These are phyloP conservation scores for Pseudopyrenochaeta lycopersici DNA, from an alignment of 2,329 filamentous ascomycete species.

Conservation along the genomic window DNA sequence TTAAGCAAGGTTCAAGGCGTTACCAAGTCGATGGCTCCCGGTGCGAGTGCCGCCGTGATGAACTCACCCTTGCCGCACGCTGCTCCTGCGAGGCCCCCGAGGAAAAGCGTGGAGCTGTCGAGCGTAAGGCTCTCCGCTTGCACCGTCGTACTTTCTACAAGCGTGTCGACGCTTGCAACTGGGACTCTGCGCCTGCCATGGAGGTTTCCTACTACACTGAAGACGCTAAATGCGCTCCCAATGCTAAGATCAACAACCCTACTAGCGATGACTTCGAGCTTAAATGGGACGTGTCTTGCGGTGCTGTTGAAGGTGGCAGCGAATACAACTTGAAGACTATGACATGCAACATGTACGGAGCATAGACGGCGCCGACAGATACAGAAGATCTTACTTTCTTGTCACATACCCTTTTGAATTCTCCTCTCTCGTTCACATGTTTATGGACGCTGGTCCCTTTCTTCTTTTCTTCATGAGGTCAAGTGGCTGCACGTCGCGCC, in stretches of 20 bases:
- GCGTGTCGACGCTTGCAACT: slow-evolving; percentile 45
- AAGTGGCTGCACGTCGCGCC: slow-evolving; percentile 17
- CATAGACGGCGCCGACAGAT: not conserved
- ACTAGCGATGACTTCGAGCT: slow-evolving; percentile 49
- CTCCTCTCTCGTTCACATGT: slow-evolving; percentile 15
- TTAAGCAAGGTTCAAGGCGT: slow-evolving; percentile 19
- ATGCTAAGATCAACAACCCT: slow-evolving; percentile 33
- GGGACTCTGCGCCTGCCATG: slow-evolving; percentile 52
- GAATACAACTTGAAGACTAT: slow-evolving; percentile 55
- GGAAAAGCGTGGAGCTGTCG: slow-evolving; percentile 34
- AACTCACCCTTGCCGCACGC: slow-evolving; percentile 24
- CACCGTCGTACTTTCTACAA: slow-evolving; percentile 42
- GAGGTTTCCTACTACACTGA: slow-evolving; percentile 51
- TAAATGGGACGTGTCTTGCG: slow-evolving; percentile 48
- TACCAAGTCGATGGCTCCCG: slow-evolving; percentile 41
- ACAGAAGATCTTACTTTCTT: slow-evolving; percentile 7
- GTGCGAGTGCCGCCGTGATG: slow-evolving; percentile 38
- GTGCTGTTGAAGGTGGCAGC: slow-evolving; percentile 54
- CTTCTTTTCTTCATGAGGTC: slow-evolving; percentile 5
- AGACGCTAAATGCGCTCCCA: slow-evolving; percentile 49
- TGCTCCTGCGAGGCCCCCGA: slow-evolving; percentile 34
- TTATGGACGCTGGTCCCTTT: slow-evolving; percentile 11
- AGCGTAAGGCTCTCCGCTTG: slow-evolving; percentile 44
- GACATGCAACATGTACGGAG: slow-evolving; percentile 36
- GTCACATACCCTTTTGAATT: slow-evolving; percentile 11